phyloP scores from a whole-genome alignment of 1,284 basidiomycete species.

The Pseudozyma thailandica region DNA sequence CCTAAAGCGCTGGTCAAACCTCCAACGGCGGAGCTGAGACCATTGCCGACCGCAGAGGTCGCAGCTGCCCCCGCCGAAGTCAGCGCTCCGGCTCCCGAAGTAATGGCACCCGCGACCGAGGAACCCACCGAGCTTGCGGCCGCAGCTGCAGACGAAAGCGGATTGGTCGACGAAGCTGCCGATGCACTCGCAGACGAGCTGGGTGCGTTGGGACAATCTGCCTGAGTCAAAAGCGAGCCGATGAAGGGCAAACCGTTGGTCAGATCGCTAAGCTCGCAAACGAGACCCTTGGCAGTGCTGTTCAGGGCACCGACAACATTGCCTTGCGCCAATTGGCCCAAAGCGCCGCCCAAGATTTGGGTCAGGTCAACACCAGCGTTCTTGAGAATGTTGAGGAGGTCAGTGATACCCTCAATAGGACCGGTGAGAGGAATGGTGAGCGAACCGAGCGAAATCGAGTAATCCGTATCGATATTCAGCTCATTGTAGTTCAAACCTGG shows the following conservation, averaged over 20 bases:
- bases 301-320: slow-evolving; percentile 22
- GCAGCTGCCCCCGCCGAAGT: too few relatives aligned
- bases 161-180: slow-evolving; percentile 10
- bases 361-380: slow-evolving; percentile 7
- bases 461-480: slow-evolving; percentile 42
- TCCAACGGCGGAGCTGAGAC: too few relatives aligned
- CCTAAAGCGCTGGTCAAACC: too few relatives aligned
- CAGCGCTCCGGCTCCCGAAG: too few relatives aligned
- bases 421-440: slow-evolving; percentile 19
- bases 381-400: slow-evolving; percentile 9
- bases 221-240: slow-evolving; percentile 14
- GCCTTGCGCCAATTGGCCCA: slow-evolving; percentile 14
- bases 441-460: slow-evolving; percentile 23
- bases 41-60: too few relatives aligned
- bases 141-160: slow-evolving; percentile 4
- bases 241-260: slow-evolving; percentile 18
- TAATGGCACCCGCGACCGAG: background rate
- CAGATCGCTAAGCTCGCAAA: slow-evolving; percentile 18
- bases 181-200: slow-evolving; percentile 10
- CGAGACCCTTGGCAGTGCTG: slow-evolving; percentile 6
- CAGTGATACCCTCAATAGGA: slow-evolving; percentile 12
- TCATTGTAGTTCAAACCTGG: slow-evolving; percentile 52
- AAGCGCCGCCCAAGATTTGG: slow-evolving; percentile 4
- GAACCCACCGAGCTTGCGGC: slow-evolving; percentile 2
- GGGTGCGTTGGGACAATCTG: slow-evolving; percentile 22